Evolutionary conservation across 192 early-diverging fungal genomes (phyloP).

Genomic region (Rhizoclosmatium globosum): DNA sequence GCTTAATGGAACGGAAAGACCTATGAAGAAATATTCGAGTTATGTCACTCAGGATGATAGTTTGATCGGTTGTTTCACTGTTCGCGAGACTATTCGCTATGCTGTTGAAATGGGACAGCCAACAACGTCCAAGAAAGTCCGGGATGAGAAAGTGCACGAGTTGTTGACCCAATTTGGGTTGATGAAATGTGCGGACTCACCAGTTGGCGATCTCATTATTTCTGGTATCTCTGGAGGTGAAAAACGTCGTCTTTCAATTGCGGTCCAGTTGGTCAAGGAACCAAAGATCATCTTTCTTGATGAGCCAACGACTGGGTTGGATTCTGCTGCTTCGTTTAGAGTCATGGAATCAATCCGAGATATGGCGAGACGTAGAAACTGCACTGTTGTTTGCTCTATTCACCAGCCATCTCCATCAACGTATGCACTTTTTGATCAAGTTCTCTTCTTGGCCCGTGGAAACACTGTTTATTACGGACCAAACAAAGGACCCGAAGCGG

Average conservation of each 20-base stretch:
- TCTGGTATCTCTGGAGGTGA: constrained; percentile 82
- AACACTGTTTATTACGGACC: constrained; percentile 56
- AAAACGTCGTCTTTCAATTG: constrained; percentile 83
- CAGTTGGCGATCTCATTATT: constrained; percentile 71
- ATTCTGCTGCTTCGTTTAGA: constrained; percentile 69
- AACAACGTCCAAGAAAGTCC: constrained; percentile 44
- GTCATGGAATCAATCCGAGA: constrained; percentile 71
- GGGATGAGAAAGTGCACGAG: constrained; percentile 64
- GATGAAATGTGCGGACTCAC: constrained; percentile 56
- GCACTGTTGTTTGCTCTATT: constrained; percentile 78
- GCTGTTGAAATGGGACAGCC: constrained; percentile 71
- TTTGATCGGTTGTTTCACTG: constrained; percentile 55
- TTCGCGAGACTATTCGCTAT: constrained; percentile 71
- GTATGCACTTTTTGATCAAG: constrained; percentile 78
- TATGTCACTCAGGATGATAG: constrained; percentile 37
- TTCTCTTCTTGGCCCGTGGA: constrained; percentile 75
- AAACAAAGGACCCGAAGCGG: constrained; percentile 13
- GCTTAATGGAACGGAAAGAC: constrained; percentile 80
- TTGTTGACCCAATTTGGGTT: constrained; percentile 68
- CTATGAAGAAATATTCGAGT: constrained; percentile 64
- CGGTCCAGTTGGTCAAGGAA: constrained; percentile 73
- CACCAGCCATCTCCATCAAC: constrained; percentile 83
- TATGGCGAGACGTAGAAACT: constrained; percentile 55
- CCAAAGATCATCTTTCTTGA: constrained; percentile 63
- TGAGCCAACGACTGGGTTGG: constrained; percentile 70